Conservation (phyloP, 2,329 filamentous ascomycete species). For the Colletotrichum orchidophilum region DNA sequence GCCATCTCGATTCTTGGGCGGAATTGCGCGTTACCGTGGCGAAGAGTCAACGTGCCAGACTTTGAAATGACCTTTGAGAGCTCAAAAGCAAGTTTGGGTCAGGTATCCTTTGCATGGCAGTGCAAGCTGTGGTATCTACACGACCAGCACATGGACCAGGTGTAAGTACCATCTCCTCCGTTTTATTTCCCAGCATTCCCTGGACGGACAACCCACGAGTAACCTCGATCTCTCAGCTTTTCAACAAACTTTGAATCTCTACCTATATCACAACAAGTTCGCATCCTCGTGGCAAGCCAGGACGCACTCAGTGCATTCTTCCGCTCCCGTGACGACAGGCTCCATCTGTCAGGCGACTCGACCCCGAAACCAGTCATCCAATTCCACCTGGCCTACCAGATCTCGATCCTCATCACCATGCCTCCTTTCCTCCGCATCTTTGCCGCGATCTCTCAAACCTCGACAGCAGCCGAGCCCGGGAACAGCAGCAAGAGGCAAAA, state of each 20-base stretch:
- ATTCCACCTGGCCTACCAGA: slow-evolving; percentile 35
- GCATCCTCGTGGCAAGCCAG: slow-evolving; percentile 31
- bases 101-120: slow-evolving; percentile 34
- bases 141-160: slow-evolving; percentile 35
- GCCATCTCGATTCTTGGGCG: slow-evolving; percentile 34
- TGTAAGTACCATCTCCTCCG: slow-evolving; percentile 17
- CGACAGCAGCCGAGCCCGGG: background rate
- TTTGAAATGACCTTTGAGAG: slow-evolving; percentile 31
- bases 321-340: slow-evolving; percentile 22
- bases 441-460: slow-evolving; percentile 10
- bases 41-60: slow-evolving; percentile 31
- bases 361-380: slow-evolving; percentile 32
- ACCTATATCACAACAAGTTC: slow-evolving; percentile 32
- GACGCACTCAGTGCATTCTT: slow-evolving; percentile 33
- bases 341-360: slow-evolving; percentile 19
- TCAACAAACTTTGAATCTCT: slow-evolving; percentile 31
- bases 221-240: background rate
- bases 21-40: slow-evolving; percentile 34
- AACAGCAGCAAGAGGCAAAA: background rate
- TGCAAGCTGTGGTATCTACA: slow-evolving; percentile 35
- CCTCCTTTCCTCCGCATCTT: slow-evolving; percentile 34
- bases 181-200: background rate
- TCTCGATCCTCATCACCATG: slow-evolving; percentile 34
- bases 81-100: slow-evolving; percentile 14
- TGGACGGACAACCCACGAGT: background rate